Base-by-base conservation (phyloP, 225 moss, liverwort and hornwort species). In the Rhytidiadelphus loreus region DNA sequence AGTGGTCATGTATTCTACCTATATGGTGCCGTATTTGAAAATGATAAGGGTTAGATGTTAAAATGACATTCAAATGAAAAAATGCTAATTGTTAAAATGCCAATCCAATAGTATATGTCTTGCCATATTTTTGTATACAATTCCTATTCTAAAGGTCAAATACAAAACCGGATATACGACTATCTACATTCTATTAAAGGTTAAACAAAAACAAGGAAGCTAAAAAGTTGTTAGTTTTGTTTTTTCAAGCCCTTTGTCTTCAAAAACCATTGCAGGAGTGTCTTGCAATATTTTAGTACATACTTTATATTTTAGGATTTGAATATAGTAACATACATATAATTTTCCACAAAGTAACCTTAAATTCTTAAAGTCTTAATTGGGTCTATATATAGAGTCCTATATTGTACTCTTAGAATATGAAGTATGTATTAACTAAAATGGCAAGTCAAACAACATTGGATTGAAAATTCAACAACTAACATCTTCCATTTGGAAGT, bases 101-200 rank as follows among this genome's bases (percentile, higher is more conserved):
- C 9, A 70, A 70, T 70, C 26, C 13, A 70, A 26, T 70, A 25
- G 8, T 8, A 0, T 15, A 16, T 41, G 1, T 24, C 3, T 43
- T 70, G 25, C 25, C 41, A 70, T 70, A 39, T 70, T 26, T 24
- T 69, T 8, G 4, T 25, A 14, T 5, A 43, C 15, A 26, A 43
- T 8, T 25, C 16, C 8, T 43, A 7, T 43, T 26, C 3, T 25
- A 8, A 26, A 26, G 15, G 5, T 70, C 15, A 25, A 70, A 5
- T 70, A 41, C 0, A 9, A 39, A 70, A 25, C 1, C 2, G 4
- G 0, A 26, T 0, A 15, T 26, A 70, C 3, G 0, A 41, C 43
- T 70, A 43, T 41, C 25, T 41, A 41, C 25, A 41, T 22, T 22
- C 8, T 1, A 15, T 14, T 14, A 25, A 25, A 26, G 5, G 1